Base-by-base conservation (phyloP, 306 rosid species). In the Trifolium pratense region DNA sequence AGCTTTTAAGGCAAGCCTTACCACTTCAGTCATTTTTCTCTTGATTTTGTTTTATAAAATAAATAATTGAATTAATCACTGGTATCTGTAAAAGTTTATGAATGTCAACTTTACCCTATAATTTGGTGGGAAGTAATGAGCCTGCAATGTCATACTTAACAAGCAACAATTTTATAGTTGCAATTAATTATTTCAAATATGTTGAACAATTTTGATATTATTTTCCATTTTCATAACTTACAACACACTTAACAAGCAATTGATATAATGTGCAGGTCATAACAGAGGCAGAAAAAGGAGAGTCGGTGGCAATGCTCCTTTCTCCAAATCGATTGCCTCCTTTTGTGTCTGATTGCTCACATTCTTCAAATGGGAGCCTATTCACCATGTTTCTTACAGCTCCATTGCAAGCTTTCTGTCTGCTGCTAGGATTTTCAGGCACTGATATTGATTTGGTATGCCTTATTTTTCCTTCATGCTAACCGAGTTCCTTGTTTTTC, bases 331-430 rank as follows among this genome's bases (percentile, higher is more conserved):
- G 83, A 73, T 71, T 84, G 16, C 83, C 84, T 82, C 85, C 80
- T 46, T 23, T 74, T 65, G 65, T 74, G 37, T 66, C 85, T 26
- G 83, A 80, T 49, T 91, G 58, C 78, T 80, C 88, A 25, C 80
- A 72, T 70, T 81, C 88, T 76, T 77, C 83, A 59, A 82, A 78
- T 70, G 98, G 96, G 64, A 88, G 97, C 85, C 80, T 89, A 45
- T 94, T 94, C 86, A 94, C 97, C 83, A 76, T 87, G 89, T 94
- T 94, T 78, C 91, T 94, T 58, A 86, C 98, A 31, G 90, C 95
- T 80, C 98, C 98, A 0, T 59, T 94, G 83, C 98, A 91, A 86
- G 96, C 95, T 77, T 80, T 94, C 71, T 89, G 95, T 81, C 77
- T 89, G 70, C 69, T 94, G 88, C 78, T 94, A 26, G 92, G 93